A percentile compares a stretch with the other conserved stretches of the same genome.
These are phyloP conservation scores for Tetracladium setigerum DNA, from an alignment of 495 filamentous ascomycete genomes.

Conservation along the genomic window DNA sequence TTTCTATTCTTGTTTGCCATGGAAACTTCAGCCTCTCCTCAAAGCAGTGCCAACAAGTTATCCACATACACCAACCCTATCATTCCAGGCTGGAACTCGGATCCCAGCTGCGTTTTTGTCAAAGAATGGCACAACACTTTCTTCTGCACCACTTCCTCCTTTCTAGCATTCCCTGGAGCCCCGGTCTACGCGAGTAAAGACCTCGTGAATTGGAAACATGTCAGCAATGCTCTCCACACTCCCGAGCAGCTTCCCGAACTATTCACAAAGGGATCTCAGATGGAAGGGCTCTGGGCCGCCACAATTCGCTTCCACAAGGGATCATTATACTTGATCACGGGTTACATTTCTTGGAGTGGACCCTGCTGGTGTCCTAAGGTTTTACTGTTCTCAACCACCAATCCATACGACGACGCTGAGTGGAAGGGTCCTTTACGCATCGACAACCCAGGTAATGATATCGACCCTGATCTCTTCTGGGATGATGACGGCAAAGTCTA, in stretches of 20 bases:
- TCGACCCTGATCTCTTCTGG: conserved; percentile 41
- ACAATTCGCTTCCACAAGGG: conserved; percentile 35
- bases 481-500: conserved; percentile 42
- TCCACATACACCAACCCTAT: conserved; percentile 38
- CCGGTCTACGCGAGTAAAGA: conserved; percentile 45
- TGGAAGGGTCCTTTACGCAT: conserved; percentile 29
- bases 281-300: conserved; percentile 37
- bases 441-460: conserved; percentile 22
- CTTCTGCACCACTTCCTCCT: conserved; percentile 46
- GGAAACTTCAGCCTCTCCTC: not conserved
- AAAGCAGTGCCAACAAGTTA: not conserved
- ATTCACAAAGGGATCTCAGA: conserved; percentile 14
- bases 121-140: conserved; percentile 39
- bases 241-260: conserved; percentile 32
- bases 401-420: conserved; percentile 17
- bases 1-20: not conserved
- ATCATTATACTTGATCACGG: conserved; percentile 30
- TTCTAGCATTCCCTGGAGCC: conserved; percentile 47
- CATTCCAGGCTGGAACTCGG: conserved; percentile 46
- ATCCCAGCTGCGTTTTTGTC: conserved; percentile 47
- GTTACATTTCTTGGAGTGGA: no score
- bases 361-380: conserved; percentile 6
- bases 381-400: conserved; percentile 22
- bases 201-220: conserved; percentile 42
- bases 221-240: conserved; percentile 33